phyloP scores from a whole-genome alignment of 805 yeast genomes.

The Zygosaccharomyces gambellarensis region DNA sequence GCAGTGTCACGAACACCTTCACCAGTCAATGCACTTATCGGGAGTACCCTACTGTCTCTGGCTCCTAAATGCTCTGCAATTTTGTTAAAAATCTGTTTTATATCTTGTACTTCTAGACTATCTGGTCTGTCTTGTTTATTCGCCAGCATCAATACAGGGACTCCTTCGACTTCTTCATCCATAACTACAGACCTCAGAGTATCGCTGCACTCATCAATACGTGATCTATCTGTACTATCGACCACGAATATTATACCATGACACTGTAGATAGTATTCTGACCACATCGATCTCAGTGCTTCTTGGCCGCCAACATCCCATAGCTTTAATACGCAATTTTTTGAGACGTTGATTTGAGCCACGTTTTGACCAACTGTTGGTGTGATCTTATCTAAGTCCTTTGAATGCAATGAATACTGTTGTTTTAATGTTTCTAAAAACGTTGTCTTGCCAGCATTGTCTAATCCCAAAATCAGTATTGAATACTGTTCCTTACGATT shows the following conservation, averaged over 20 bases:
- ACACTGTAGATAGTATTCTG: slow-evolving; percentile 74
- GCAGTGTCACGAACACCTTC: slow-evolving; percentile 83
- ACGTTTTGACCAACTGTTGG: slow-evolving; percentile 97
- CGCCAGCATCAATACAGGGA: slow-evolving; percentile 91
- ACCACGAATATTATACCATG: slow-evolving; percentile 92
- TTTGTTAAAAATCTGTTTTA: slow-evolving; percentile 78
- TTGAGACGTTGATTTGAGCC: slow-evolving; percentile 39
- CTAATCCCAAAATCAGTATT: slow-evolving; percentile 79
- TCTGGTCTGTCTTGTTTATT: slow-evolving; percentile 83
- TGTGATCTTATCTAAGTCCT: slow-evolving; percentile 57
- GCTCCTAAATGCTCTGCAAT: slow-evolving; percentile 83
- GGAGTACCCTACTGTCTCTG: slow-evolving; percentile 83
- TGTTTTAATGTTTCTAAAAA: slow-evolving; percentile 62
- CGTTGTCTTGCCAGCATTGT: slow-evolving; percentile 94
- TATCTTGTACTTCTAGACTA: slow-evolving; percentile 67
- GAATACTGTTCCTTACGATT: slow-evolving; percentile 67
- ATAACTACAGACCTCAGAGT: slow-evolving; percentile 53
- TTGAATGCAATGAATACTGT: slow-evolving; percentile 44
- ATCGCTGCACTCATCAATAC: slow-evolving; percentile 77
- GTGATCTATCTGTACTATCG: slow-evolving; percentile 79
- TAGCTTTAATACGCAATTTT: slow-evolving; percentile 57
- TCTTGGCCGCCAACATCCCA: slow-evolving; percentile 98
- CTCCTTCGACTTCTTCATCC: slow-evolving; percentile 61
- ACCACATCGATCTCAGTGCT: slow-evolving; percentile 80
- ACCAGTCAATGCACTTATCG: slow-evolving; percentile 74